Conservation (phyloP, 768 basidiomycete species). For the Albatrellus ellisii region DNA sequence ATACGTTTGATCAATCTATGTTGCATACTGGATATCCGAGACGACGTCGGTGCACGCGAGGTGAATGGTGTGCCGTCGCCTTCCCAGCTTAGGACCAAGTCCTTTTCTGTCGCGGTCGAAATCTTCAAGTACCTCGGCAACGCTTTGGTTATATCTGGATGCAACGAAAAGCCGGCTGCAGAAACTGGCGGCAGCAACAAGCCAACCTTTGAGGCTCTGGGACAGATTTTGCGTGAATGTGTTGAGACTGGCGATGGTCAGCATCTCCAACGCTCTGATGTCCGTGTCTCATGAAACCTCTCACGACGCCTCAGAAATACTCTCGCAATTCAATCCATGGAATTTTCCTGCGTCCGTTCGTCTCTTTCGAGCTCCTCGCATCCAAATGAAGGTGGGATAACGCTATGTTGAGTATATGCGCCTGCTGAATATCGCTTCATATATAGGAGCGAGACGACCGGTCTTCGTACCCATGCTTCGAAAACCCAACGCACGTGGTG, state of each 20-base stretch:
- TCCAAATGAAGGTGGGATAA: not conserved
- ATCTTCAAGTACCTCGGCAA: constrained; percentile 38
- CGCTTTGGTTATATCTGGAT: too few relatives aligned
- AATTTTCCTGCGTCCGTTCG: not conserved
- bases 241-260: constrained; percentile 29
- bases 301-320: not conserved
- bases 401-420: not conserved
- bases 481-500: constrained; percentile 25
- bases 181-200: constrained; percentile 19
- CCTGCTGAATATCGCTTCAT: not conserved
- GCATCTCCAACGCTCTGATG: constrained; percentile 14
- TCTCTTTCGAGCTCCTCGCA: not conserved
- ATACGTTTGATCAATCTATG: constrained; percentile 40
- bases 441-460: not conserved
- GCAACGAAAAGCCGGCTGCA: constrained; percentile 19
- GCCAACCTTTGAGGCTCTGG: constrained; percentile 30
- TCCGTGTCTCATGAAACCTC: constrained; percentile 3
- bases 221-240: constrained; percentile 22
- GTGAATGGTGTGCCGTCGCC: constrained; percentile 33
- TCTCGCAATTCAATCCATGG: not conserved
- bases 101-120: constrained; percentile 28
- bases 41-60: constrained; percentile 28
- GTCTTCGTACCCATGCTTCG: constrained; percentile 17
- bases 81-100: constrained; percentile 31
- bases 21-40: constrained; percentile 45